Base-by-base conservation (phyloP, 306 rosid genomes). In the Corylus heterophylla region DNA sequence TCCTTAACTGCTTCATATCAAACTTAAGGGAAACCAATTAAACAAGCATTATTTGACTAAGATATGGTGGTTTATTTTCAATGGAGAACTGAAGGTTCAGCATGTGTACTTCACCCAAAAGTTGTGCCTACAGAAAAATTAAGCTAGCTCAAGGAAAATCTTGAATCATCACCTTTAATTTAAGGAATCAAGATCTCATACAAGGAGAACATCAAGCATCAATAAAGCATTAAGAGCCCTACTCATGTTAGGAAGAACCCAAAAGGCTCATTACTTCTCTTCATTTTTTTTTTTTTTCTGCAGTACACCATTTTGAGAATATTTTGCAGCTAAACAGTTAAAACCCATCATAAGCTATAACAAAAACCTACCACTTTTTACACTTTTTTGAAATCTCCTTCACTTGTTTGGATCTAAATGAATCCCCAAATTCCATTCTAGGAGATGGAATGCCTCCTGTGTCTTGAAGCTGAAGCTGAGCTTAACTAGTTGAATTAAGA, bases 381-480 rank as follows among this genome's bases (percentile, higher is more conserved):
- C 90, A 91, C 89, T 87, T 71, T 71, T 80, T 56, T 80, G 42
- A 79, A 55, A 20, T 22, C 22, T 67, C 55, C 59, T 76, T 56
- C 74, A 45, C 86, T 10, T 59, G 27, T 69, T 83, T 72, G 59
- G 52, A 27, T 64, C 76, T 61, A 27, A 61, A 42, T 79, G 48
- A 66, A 50, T 50, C 37, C 75, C 59, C 39, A 56, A 48, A 35
- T 12, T 14, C 77, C 47, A 50, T 37, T 68, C 83, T 88, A 96
- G 29, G 98, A 96, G 67, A 96, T 81, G 22, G 99, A 96, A 87
- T 96, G 89, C 91, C 99, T 91, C 86, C 93, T 68, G 82, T 88
- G 93, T 82, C 99, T 93, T 73, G 96, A 77, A 16, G 91, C 88
- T 64, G 96, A 89, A 70, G 92, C 86, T 12, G 91, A 87, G 76